Conservation (phyloP, 2,329 filamentous ascomycete genomes). For the Aspergillus pseudoviridinutans region DNA sequence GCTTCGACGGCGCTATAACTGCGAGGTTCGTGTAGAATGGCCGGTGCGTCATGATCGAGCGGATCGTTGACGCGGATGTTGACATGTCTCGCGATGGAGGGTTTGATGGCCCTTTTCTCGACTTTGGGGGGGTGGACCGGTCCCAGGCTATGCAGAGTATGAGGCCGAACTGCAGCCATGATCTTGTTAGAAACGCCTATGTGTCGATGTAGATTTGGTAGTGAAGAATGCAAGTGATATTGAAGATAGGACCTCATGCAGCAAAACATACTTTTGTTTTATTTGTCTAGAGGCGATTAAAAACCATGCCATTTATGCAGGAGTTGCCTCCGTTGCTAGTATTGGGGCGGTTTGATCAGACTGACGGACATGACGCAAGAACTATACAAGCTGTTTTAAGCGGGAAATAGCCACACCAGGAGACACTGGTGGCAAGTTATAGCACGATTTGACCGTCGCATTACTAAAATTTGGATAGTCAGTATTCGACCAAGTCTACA, state of each 20-base stretch:
- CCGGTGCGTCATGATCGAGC: constrained; percentile 19
- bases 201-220: neutral
- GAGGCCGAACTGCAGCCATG: neutral
- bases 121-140: constrained; percentile 14
- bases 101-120: constrained; percentile 11
- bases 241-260: neutral
- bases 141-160: constrained; percentile 1
- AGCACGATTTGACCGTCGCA: neutral
- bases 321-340: neutral
- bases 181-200: neutral
- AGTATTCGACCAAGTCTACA: neutral
- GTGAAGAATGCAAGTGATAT: neutral
- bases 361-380: constrained; percentile 1
- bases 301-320: neutral
- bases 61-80: constrained; percentile 18
- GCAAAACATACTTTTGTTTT: neutral
- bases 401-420: neutral
- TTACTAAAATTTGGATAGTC: neutral
- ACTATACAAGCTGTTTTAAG: neutral
- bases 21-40: constrained; percentile 32
- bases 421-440: neutral
- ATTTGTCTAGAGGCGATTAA: no score
- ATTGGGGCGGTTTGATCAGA: neutral
- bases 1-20: constrained; percentile 15
- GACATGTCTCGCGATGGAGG: constrained; percentile 10